Evolutionary conservation across 148 eudicot genomes (phyloP).

Genomic region (Chenopodium album): DNA sequence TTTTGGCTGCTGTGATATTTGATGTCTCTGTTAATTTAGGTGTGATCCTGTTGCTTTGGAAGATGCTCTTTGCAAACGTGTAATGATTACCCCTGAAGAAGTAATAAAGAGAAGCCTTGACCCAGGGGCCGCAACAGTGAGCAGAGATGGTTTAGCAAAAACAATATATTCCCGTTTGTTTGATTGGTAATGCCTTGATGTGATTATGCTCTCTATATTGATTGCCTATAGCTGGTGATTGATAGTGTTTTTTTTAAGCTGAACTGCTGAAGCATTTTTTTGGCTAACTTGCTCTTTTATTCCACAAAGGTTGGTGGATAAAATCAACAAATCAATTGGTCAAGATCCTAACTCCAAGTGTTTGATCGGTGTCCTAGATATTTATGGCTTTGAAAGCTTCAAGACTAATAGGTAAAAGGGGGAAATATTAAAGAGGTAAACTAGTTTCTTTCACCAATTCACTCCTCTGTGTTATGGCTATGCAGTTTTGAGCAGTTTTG

Average conservation of each 20-base stretch:
- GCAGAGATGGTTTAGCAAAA: slow-evolving; percentile 93
- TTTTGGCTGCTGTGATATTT: slow-evolving; percentile 10
- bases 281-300: slow-evolving; percentile 16
- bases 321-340: slow-evolving; percentile 86
- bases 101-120: slow-evolving; percentile 87
- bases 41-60: slow-evolving; percentile 66
- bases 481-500: slow-evolving; percentile 99
- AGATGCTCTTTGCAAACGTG: slow-evolving; percentile 86
- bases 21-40: slow-evolving; percentile 40
- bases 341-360: slow-evolving; percentile 87
- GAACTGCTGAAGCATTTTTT: neutral
- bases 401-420: slow-evolving; percentile 73
- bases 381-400: slow-evolving; percentile 99
- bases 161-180: slow-evolving; percentile 80
- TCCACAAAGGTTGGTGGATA: slow-evolving; percentile 82
- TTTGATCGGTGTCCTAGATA: slow-evolving; percentile 97
- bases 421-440: neutral
- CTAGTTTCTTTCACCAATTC: slow-evolving; percentile 8
- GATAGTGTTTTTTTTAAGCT: slow-evolving; percentile 1
- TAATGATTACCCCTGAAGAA: slow-evolving; percentile 92
- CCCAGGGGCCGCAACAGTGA: slow-evolving; percentile 64
- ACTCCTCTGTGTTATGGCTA: slow-evolving; percentile 15
- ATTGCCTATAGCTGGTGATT: slow-evolving; percentile 10
- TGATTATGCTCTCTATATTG: neutral
- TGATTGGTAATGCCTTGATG: slow-evolving; percentile 58